Conservation (phyloP, 2,329 filamentous ascomycete genomes). For the Aureobasidium melanogenum region DNA sequence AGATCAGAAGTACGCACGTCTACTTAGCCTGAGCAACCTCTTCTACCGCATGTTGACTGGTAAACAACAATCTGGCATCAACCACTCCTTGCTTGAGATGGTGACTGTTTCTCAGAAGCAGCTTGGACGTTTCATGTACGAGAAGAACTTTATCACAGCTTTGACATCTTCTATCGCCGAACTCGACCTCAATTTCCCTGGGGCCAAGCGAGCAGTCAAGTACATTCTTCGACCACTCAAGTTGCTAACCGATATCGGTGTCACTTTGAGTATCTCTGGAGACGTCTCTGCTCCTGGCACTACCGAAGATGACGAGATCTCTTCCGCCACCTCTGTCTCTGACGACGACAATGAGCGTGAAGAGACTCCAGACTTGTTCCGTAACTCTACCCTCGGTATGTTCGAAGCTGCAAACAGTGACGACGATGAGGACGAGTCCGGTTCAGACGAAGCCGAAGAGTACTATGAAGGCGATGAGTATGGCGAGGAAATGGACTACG, state of each 20-base stretch:
- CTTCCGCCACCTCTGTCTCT: constrained; percentile 79
- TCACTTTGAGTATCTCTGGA: constrained; percentile 72
- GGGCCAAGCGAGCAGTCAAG: constrained; percentile 88
- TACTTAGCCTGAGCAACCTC: constrained; percentile 80
- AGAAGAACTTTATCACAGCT: constrained; percentile 88
- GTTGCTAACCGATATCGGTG: constrained; percentile 76
- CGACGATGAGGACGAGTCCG: constrained; percentile 68
- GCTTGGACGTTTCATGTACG: constrained; percentile 91
- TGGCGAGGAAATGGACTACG: constrained; percentile 85
- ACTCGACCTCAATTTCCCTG: constrained; percentile 88
- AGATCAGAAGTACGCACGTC: constrained; percentile 76
- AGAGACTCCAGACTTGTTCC: constrained; percentile 93
- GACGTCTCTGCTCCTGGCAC: constrained; percentile 60
- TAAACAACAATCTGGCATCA: constrained; percentile 53
- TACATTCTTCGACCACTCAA: constrained; percentile 88
- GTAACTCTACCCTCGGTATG: constrained; percentile 92
- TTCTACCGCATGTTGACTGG: constrained; percentile 89
- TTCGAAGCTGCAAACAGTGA: constrained; percentile 75
- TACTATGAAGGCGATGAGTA: constrained; percentile 85
- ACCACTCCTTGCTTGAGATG: constrained; percentile 11
- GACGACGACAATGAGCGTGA: constrained; percentile 60
- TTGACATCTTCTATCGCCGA: constrained; percentile 89
- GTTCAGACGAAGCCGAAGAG: constrained; percentile 54
- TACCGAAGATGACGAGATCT: constrained; percentile 73
- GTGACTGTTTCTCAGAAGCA: constrained; percentile 59